phyloP scores from a whole-genome alignment of 306 rosid species.

The Alnus glutinosa region DNA sequence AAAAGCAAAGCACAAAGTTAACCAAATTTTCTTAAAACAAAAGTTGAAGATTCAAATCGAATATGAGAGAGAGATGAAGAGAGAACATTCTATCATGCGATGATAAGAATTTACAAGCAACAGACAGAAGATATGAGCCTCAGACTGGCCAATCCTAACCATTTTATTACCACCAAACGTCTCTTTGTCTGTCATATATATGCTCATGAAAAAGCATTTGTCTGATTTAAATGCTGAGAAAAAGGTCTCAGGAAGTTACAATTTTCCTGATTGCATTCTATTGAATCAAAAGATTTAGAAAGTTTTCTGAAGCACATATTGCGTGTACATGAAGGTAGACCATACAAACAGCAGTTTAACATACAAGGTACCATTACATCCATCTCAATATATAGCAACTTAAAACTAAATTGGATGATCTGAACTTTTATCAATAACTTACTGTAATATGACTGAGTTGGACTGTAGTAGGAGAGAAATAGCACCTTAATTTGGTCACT shows the following conservation, averaged over 20 bases:
- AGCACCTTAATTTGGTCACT: slow-evolving; percentile 69
- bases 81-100: not conserved
- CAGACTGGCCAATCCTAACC: not conserved
- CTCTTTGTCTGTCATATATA: not conserved
- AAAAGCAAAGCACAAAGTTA: no score
- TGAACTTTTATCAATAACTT: not conserved
- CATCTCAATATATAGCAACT: not conserved
- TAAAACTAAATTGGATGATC: not conserved
- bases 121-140: not conserved
- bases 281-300: not conserved
- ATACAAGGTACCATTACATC: not conserved
- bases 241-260: no score
- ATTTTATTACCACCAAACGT: not conserved
- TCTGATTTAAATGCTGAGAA: not conserved
- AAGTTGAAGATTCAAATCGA: not conserved
- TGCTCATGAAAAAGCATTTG: not conserved
- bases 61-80: not conserved
- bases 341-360: not conserved
- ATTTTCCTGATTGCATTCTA: not conserved
- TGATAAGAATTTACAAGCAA: not conserved
- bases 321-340: not conserved
- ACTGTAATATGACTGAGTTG: not conserved
- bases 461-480: slow-evolving; percentile 12
- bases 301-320: not conserved
- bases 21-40: not conserved